Percentiles rank a stretch among this genome's conserved stretches.
phyloP scores from a whole-genome alignment of 2,329 filamentous ascomycete genomes.

The Colletotrichum graminicola region DNA sequence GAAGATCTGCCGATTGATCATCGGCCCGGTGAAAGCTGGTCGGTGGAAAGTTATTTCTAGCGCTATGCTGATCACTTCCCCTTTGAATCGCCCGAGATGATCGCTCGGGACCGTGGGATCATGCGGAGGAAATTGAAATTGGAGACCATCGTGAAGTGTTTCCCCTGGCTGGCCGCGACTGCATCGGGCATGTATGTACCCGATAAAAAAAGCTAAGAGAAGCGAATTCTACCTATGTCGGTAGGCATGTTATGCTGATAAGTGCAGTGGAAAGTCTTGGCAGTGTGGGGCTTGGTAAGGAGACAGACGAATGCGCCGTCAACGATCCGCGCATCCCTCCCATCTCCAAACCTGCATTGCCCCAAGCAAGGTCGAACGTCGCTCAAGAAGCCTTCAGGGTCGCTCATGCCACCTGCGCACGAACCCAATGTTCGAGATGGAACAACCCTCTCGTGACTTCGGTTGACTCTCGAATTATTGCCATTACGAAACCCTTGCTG shows the following conservation, averaged over 20 bases:
- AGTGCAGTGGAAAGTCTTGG: not conserved
- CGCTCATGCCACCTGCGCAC: not conserved
- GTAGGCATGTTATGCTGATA: not conserved
- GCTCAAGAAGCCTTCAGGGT: not conserved
- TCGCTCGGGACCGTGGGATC: conserved; percentile 7
- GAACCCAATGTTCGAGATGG: not conserved
- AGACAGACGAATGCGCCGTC: not conserved
- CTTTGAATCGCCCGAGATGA: conserved; percentile 34
- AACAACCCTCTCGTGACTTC: not conserved
- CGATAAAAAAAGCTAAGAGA: not conserved
- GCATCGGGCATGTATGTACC: not conserved
- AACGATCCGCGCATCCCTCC: conserved; percentile 13
- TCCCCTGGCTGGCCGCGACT: not conserved
- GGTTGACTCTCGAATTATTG: not conserved
- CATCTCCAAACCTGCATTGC: conserved; percentile 9
- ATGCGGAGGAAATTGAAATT: conserved; percentile 29
- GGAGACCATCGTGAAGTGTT: conserved; percentile 26
- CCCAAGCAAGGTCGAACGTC: not conserved
- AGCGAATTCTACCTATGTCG: not conserved
- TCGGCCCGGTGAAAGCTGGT: conserved; percentile 14
- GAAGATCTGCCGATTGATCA: conserved; percentile 36
- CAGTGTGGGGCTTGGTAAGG: not conserved
- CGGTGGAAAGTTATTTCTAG: conserved; percentile 34
- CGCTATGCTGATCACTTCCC: conserved; percentile 38
- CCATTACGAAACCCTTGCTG: not conserved